phyloP scores from a whole-genome alignment of 1,284 basidiomycete species.

The Sanghuangporus baumii region DNA sequence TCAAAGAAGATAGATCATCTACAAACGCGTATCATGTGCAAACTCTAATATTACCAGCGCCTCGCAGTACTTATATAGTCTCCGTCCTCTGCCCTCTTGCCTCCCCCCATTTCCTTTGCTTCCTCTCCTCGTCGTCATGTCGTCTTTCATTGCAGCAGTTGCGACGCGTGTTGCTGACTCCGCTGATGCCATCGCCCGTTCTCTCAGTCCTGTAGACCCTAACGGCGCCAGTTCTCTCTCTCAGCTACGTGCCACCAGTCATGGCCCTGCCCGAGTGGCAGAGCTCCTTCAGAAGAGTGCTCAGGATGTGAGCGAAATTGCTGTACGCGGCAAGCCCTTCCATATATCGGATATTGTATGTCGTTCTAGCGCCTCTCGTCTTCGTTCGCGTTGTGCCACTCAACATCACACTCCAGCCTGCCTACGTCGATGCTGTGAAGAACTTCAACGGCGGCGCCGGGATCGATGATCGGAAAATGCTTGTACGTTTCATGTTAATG shows the following conservation, averaged over 20 bases:
- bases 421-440: conserved; percentile 43
- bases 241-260: conserved; percentile 4
- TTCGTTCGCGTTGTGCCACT: not conserved
- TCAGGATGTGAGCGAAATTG: conserved; percentile 4
- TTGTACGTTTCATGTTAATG: conserved; percentile 33
- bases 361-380: not conserved
- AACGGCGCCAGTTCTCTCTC: conserved; percentile 3
- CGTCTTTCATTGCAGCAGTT: conserved; percentile 3
- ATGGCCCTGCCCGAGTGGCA: not conserved
- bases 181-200: conserved; percentile 12
- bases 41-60: not conserved
- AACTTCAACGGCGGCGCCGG: conserved; percentile 38
- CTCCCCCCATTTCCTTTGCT: not conserved
- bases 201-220: conserved; percentile 9
- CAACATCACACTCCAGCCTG: conserved; percentile 31
- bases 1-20: too few species aligned
- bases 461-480: conserved; percentile 52
- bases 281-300: conserved; percentile 3
- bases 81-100: not conserved
- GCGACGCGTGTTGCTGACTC: conserved; percentile 3
- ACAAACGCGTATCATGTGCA: not conserved
- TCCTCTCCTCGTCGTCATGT: not conserved
- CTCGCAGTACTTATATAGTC: not conserved
- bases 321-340: conserved; percentile 5
- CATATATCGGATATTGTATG: conserved; percentile 12